Percentiles rank a stretch among this genome's conserved stretches.
phyloP scores from a whole-genome alignment of 345 rosid species.

The Acer campestre region DNA sequence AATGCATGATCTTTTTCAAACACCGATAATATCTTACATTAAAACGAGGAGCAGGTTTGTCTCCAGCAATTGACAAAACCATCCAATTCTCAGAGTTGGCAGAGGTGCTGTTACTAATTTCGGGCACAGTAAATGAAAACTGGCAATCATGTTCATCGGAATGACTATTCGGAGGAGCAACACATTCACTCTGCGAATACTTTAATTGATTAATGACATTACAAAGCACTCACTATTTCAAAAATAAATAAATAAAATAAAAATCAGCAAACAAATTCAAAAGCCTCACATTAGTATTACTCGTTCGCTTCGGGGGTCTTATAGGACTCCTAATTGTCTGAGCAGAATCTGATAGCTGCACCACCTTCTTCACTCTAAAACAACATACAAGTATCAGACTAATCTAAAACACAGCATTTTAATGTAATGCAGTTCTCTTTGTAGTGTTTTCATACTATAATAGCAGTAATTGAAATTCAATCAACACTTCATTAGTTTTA shows the following conservation, averaged over 20 bases:
- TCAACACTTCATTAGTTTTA: neutral
- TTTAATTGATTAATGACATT: conserved; percentile 8
- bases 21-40: conserved; percentile 45
- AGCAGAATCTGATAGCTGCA: conserved; percentile 85
- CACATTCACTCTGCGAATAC: conserved; percentile 52
- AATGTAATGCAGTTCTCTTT: neutral
- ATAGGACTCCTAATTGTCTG: conserved; percentile 78
- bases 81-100: conserved; percentile 84
- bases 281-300: conserved; percentile 53
- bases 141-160: conserved; percentile 56
- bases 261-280: conserved; percentile 15
- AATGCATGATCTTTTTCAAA: neutral
- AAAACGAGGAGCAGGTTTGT: conserved; percentile 78
- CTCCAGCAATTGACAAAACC: conserved; percentile 76
- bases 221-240: neutral
- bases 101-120: conserved; percentile 36
- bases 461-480: neutral
- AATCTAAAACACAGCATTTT: neutral
- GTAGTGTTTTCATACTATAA: neutral
- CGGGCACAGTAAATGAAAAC: conserved; percentile 49
- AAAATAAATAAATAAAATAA: neutral
- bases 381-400: conserved; percentile 6
- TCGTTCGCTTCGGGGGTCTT: conserved; percentile 57
- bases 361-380: conserved; percentile 90
- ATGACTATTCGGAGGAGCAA: conserved; percentile 43